Evolutionary conservation across 768 basidiomycete genomes (phyloP).

Genomic region (Collybiopsis luxurians): DNA sequence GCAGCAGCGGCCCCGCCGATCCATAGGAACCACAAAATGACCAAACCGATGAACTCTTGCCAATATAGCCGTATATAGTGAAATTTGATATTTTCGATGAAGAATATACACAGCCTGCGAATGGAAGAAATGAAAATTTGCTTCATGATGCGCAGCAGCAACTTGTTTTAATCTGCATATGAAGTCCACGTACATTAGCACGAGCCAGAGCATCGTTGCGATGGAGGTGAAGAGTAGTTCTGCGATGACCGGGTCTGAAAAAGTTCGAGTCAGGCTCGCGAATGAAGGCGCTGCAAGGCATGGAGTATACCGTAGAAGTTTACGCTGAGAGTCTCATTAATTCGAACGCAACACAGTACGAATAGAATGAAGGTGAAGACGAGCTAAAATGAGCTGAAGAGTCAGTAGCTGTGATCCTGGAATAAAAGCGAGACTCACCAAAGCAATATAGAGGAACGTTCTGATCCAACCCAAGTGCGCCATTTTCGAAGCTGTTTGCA

Average conservation of each 20-base stretch:
- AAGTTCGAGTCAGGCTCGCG: background rate
- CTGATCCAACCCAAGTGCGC: too few relatives aligned
- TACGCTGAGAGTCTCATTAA: background rate
- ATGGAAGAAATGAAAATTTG: too few relatives aligned
- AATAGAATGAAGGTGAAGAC: background rate
- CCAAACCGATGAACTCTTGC: constrained; percentile 1
- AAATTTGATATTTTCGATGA: background rate
- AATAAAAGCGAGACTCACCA: background rate
- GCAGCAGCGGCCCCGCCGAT: background rate
- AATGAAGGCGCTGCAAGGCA: too few relatives aligned
- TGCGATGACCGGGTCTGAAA: background rate
- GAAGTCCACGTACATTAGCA: background rate
- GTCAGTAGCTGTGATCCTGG: background rate
- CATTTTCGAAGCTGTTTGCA: too few relatives aligned
- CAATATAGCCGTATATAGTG: background rate
- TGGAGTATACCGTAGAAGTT: background rate
- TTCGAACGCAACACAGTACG: background rate
- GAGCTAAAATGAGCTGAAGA: background rate
- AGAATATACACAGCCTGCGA: constrained; percentile 1
- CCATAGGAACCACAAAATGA: constrained; percentile 1
- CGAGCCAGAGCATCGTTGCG: background rate
- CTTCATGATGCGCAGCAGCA: too few relatives aligned
- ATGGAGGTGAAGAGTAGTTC: constrained; percentile 1
- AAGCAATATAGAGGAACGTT: background rate
- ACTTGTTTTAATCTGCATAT: too few relatives aligned